Percentiles rank a stretch among this genome's conserved stretches.
phyloP scores from a whole-genome alignment of 192 early-diverging fungal species.

The Podila epigama region DNA sequence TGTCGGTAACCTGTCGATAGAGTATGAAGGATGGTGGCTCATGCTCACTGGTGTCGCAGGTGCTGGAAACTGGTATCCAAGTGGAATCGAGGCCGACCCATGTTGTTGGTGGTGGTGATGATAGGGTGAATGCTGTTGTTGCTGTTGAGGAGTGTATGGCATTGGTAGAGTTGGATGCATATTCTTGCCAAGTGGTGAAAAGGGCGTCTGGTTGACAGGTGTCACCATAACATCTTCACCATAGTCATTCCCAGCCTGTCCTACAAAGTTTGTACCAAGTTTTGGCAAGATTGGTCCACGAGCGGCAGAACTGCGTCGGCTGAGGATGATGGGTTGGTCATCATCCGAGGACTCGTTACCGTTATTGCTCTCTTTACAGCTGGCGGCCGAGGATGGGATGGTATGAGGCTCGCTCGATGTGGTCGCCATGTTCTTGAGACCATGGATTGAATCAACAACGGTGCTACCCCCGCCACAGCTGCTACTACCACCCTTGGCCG shows the following conservation, averaged over 20 bases:
- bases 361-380: neutral
- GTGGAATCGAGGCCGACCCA: conserved; percentile 11
- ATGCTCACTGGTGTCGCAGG: neutral
- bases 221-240: conserved; percentile 1
- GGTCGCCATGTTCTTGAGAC: neutral
- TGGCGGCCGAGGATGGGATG: neutral
- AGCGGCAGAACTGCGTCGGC: conserved; percentile 1
- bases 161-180: neutral
- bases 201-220: conserved; percentile 3
- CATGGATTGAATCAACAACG: neutral
- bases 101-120: neutral
- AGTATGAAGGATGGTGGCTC: conserved; percentile 28
- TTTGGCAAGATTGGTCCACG: neutral
- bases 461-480: neutral
- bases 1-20: conserved; percentile 5
- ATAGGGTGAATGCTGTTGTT: neutral
- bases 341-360: conserved; percentile 18
- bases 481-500: neutral
- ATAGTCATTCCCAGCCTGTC: neutral
- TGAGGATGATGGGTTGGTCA: conserved; percentile 37
- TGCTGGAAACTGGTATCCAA: conserved; percentile 28
- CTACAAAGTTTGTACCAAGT: neutral
- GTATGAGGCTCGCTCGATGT: too few species aligned
- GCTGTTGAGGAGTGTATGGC: neutral
- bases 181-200: neutral